Base-by-base conservation (phyloP, 495 filamentous ascomycete genomes). In the Daldinia concentrica region DNA sequence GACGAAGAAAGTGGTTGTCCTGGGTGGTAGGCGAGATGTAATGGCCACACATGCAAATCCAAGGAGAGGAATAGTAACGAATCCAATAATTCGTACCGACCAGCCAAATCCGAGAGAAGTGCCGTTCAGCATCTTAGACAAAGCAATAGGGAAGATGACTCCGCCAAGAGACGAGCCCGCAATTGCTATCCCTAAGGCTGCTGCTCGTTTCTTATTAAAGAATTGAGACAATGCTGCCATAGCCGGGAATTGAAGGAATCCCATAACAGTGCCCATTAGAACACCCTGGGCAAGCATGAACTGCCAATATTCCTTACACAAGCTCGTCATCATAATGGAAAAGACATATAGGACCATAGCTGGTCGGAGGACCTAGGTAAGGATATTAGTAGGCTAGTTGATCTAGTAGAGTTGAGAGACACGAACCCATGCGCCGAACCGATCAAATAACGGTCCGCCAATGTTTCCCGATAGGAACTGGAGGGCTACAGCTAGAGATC, bases 201-300 rank as follows among this genome's bases (percentile, higher is more conserved):
- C 78, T 3, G 74, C 88, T 1, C 88, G 79, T 45, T 84, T 85
- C 48, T 82, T 78, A 54, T 83, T 79, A 71, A 92, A 87, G 63
- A 84, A 86, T 58, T 88, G 84, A 8, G 82, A 80, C 1, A 88
- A 80, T 0, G 85, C 81, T 0, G 83, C 85, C 7, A 90, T 73
- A 34, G 82, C 78, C 0, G 89, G 88, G 59, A 85, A 82, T 22
- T 80, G 75, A 5, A 88, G 73, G 24, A 90, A 66, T 0, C 82
- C 78, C 72, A 85, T 84, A 17, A 79, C 80, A 0, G 85, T 69
- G 0, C 88, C 88, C 1, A 85, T 77, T 0, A 90, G 76, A 2
- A 91, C 64, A 2, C 86, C 88, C 71, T 91, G 89, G 0, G 84
- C 82, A 9, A 92, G 85, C 61, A 89, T 78, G 68, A 92, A 87